Base-by-base conservation (phyloP, 805 yeast species). In the Candida pseudoglaebosa region DNA sequence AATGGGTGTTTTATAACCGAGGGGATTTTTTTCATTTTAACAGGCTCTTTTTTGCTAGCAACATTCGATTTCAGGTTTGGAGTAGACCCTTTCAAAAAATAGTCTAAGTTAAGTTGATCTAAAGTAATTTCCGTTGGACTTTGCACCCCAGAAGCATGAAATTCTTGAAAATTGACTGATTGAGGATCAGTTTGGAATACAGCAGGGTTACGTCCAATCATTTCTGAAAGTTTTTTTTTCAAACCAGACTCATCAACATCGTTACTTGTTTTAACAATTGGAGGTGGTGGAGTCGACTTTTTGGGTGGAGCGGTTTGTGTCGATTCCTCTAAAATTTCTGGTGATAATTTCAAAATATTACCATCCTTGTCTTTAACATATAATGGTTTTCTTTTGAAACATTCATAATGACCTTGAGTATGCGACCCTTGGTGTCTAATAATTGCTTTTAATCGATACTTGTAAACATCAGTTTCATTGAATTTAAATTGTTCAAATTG, bases 381-480 rank as follows among this genome's bases (percentile, higher is more conserved):
- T 3, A 73, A 56, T 2, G 93, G 91, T 54, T 89, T 90, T 34
- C 78, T 79, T 45, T 84, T 80, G 56, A 78, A 87, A 50, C 96
- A 86, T 52, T 90, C 95, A 56, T 89, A 90, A 54, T 90, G 98
- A 1, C 98, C 98, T 32, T 79, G 76, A 15, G 80, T 73, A 59
- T 90, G 97, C 1, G 91, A 80, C 0, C 99, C 99, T 33, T 81
- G 78, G 56, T 93, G 98, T 47, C 89, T 75, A 14, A 93, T 79
- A 44, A 87, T 65, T 0, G 96, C 84, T 44, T 73, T 75, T 26
- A 93, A 67, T 43, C 67, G 66, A 56, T 86, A 89, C 29, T 64
- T 71, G 43, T 60, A 65, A 24, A 54, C 56, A 45, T 65, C 70
- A 41, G 67, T 65, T 6, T 65, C 71, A 47, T 59, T 61, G 54